Conservation (phyloP, 1,284 basidiomycete genomes). For the Clitocybe nebularis region DNA sequence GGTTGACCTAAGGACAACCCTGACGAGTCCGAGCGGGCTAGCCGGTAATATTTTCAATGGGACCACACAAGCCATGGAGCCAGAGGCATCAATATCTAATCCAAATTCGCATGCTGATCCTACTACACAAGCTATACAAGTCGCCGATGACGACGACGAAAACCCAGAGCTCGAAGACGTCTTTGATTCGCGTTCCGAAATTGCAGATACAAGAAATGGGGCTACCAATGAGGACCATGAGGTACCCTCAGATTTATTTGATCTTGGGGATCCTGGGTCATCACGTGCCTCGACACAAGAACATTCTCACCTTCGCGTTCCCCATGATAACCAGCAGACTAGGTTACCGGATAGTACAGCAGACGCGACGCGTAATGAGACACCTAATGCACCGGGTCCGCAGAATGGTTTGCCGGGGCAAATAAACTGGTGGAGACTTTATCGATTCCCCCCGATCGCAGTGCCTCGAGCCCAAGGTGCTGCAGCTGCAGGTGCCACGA, state of each 20-base stretch:
- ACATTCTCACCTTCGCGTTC: not conserved
- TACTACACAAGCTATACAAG: not conserved
- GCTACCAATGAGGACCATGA: conserved; percentile 19
- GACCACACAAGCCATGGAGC: not conserved
- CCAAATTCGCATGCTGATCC: not conserved
- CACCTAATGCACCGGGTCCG: not conserved
- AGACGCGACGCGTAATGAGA: not conserved
- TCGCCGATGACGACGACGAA: conserved; percentile 18
- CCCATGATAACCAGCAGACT: not conserved
- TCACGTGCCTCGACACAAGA: not conserved
- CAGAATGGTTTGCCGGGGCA: conserved; percentile 32
- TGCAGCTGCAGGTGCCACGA: conserved; percentile 10
- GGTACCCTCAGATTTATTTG: not conserved
- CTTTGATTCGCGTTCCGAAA: conserved; percentile 28
- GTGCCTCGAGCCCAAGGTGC: conserved; percentile 17
- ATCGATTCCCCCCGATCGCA: conserved; percentile 65
- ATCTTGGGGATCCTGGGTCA: not conserved
- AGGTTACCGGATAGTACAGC: not conserved
- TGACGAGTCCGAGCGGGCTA: conserved; percentile 32
- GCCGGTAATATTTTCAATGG: conserved; percentile 2
- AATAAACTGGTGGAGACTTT: conserved; percentile 79
- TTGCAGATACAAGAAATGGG: conserved; percentile 22
- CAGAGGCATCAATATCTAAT: not conserved
- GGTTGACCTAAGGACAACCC: conserved; percentile 56
- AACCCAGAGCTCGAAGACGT: conserved; percentile 29